phyloP scores from a whole-genome alignment of 2,329 filamentous ascomycete genomes.

The Sarocladium kiliense region DNA sequence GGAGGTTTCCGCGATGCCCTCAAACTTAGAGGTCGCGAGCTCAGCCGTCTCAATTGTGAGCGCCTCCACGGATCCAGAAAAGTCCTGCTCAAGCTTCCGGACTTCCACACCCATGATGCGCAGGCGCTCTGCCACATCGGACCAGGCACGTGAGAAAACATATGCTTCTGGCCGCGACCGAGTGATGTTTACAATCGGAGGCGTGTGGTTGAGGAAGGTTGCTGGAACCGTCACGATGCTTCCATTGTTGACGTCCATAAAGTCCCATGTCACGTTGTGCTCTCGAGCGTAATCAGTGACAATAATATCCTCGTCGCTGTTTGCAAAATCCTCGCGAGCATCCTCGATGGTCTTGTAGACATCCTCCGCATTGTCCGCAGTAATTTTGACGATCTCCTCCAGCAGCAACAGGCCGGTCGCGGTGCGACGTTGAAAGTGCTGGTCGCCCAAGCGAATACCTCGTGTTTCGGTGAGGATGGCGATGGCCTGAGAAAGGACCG shows the following conservation, averaged over 20 bases:
- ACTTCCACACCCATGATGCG: conserved; percentile 11
- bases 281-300: conserved; percentile 11
- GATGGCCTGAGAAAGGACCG: conserved; percentile 10
- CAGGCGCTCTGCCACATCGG: conserved; percentile 11
- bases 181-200: conserved; percentile 9
- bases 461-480: conserved; percentile 13
- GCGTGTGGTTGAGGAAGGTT: conserved; percentile 13
- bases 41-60: conserved; percentile 5
- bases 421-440: conserved; percentile 13
- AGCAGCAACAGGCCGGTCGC: conserved; percentile 8
- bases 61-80: conserved; percentile 10
- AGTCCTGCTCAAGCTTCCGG: conserved; percentile 9
- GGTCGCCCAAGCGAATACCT: conserved; percentile 12
- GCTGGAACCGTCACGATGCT: conserved; percentile 11
- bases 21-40: conserved; percentile 1
- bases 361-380: conserved; percentile 8
- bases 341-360: conserved; percentile 12
- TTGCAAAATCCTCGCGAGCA: conserved; percentile 10
- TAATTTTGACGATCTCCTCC: conserved; percentile 10
- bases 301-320: conserved; percentile 13
- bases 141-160: conserved; percentile 12
- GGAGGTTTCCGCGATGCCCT: conserved; percentile 9
- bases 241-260: conserved; percentile 11
- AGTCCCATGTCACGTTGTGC: conserved; percentile 4
- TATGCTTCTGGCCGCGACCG: conserved; percentile 12